Conservation (phyloP, 1,139 yeast genomes). For the Suhomyces taliae region DNA sequence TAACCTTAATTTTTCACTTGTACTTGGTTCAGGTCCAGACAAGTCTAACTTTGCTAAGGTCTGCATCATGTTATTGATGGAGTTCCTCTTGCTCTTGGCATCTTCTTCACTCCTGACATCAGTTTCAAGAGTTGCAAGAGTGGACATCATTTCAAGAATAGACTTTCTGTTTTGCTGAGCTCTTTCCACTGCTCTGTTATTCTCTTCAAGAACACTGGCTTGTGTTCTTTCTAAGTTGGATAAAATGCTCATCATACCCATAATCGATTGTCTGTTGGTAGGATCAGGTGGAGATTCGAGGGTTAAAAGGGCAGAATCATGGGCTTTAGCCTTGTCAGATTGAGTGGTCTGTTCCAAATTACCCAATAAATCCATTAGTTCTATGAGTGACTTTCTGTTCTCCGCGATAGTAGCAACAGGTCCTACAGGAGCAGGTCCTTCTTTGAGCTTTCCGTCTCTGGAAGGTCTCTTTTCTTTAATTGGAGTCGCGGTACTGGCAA, state of each 20-base stretch:
- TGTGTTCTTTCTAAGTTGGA: constrained; percentile 17
- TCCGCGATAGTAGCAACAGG: background rate
- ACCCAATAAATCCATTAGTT: constrained; percentile 21
- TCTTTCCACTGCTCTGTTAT: constrained; percentile 10
- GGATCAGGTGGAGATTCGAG: background rate
- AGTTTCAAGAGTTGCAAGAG: constrained; percentile 12
- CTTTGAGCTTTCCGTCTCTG: too few species aligned
- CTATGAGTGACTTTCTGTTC: constrained; percentile 16
- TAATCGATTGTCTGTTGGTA: constrained; percentile 13
- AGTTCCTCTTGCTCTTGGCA: constrained; percentile 13
- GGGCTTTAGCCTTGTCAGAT: constrained; percentile 3
- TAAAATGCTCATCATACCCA: constrained; percentile 22
- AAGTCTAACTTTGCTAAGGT: constrained; percentile 17
- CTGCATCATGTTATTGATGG: constrained; percentile 18
- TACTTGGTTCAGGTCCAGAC: constrained; percentile 6
- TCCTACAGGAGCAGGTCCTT: background rate
- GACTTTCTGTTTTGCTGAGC: constrained; percentile 22
- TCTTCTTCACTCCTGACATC: constrained; percentile 6
- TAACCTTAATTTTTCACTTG: constrained; percentile 2
- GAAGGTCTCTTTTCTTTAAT: too few species aligned
- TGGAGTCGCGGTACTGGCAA: too few species aligned
- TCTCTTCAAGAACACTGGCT: constrained; percentile 13
- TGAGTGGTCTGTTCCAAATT: constrained; percentile 13
- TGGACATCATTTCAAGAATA: constrained; percentile 27
- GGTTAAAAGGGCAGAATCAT: background rate